Percentiles rank a stretch among this genome's conserved stretches.
Evolutionary conservation across 2,329 filamentous ascomycete species (phyloP).

Genomic region (Gyromitra esculenta): DNA sequence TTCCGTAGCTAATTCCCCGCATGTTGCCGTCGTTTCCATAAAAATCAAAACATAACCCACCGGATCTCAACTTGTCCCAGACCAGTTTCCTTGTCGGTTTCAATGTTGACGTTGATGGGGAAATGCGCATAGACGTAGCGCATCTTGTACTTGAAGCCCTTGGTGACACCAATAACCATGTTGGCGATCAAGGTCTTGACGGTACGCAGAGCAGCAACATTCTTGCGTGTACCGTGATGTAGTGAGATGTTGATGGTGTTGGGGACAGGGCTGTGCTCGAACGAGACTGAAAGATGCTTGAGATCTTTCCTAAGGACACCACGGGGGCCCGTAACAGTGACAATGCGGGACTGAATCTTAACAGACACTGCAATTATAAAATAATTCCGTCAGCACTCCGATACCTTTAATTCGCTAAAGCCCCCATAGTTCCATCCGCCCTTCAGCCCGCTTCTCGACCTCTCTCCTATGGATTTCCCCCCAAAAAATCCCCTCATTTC

Average conservation of each 20-base stretch:
- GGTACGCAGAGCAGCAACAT: conserved; percentile 95
- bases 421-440: conserved; percentile 35
- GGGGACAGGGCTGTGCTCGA: conserved; percentile 72
- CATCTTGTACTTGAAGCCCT: conserved; percentile 99
- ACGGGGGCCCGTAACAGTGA: conserved; percentile 97
- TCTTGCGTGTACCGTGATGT: conserved; percentile 98
- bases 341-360: conserved; percentile 92
- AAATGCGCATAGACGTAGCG: conserved; percentile 99
- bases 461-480: neutral
- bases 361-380: conserved; percentile 79
- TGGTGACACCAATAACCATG: conserved; percentile 97
- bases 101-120: conserved; percentile 99
- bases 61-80: conserved; percentile 95
- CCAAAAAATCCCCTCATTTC: neutral
- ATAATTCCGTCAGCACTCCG: conserved; percentile 60
- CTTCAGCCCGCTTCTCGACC: neutral
- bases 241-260: conserved; percentile 94
- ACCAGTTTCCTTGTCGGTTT: conserved; percentile 92
- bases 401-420: conserved; percentile 51
- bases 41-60: conserved; percentile 66
- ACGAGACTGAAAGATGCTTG: conserved; percentile 94
- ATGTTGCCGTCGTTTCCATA: conserved; percentile 15
- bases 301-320: conserved; percentile 98
- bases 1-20: conserved; percentile 10
- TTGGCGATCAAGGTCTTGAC: conserved; percentile 99